Evolutionary conservation across 164 flowering plant species (phyloP).

Genomic region (Pachysandra terminalis): DNA sequence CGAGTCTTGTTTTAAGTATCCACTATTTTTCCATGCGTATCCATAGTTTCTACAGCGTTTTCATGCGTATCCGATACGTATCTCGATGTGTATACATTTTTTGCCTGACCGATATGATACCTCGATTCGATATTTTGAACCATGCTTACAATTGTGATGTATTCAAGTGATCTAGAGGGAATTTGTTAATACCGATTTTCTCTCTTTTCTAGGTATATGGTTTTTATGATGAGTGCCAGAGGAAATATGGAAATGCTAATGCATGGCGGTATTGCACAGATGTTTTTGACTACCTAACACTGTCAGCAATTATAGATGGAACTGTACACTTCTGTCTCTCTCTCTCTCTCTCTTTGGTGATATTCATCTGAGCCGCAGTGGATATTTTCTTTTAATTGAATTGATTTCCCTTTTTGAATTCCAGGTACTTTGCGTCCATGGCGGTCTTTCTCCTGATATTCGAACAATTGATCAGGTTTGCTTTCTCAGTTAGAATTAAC

Average conservation of each 20-base stretch:
- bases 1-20: no score
- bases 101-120: no score
- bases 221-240: conserved; percentile 97
- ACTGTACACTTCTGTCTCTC: conserved; percentile 65
- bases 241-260: conserved; percentile 99
- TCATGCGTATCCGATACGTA: no score
- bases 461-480: conserved; percentile 93
- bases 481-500: not conserved
- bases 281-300: conserved; percentile 94
- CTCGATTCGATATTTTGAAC: no score
- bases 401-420: conserved; percentile 7
- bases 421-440: conserved; percentile 98
- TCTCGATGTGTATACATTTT: no score
- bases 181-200: conserved; percentile 11
- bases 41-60: no score
- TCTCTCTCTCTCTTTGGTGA: conserved; percentile 5
- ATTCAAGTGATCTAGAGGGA: not conserved
- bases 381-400: not conserved
- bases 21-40: no score
- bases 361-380: not conserved
- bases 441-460: conserved; percentile 98
- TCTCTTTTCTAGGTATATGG: conserved; percentile 74
- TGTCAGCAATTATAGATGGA: conserved; percentile 96
- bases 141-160: not conserved
- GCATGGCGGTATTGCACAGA: conserved; percentile 99